Percentiles rank a stretch among this genome's conserved stretches.
Evolutionary conservation across 805 yeast species (phyloP).

Genomic region (Komagataella mondaviorum): DNA sequence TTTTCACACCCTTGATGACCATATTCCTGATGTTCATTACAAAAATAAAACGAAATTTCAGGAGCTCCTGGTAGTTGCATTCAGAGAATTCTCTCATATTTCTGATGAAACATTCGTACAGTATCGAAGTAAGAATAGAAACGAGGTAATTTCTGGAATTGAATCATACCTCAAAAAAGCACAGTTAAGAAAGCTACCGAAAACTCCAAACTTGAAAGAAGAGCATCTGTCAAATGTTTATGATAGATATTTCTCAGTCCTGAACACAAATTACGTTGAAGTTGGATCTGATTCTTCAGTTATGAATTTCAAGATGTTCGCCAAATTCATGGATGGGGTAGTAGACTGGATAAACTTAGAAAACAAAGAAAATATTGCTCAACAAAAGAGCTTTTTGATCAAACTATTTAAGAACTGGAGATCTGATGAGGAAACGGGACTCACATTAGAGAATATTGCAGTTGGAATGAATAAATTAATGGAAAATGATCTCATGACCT

Average conservation of each 20-base stretch:
- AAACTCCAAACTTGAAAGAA: constrained; percentile 43
- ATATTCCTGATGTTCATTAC: constrained; percentile 57
- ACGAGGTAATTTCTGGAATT: constrained; percentile 71
- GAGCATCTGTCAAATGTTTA: constrained; percentile 60
- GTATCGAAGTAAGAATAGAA: constrained; percentile 58
- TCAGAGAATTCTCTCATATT: constrained; percentile 75
- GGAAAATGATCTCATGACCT: constrained; percentile 64
- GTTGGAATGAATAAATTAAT: constrained; percentile 58
- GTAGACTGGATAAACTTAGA: constrained; percentile 58
- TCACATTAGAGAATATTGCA: constrained; percentile 58
- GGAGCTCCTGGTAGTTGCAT: constrained; percentile 80
- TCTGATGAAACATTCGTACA: constrained; percentile 62
- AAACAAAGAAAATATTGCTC: constrained; percentile 18
- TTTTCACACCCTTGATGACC: constrained; percentile 62
- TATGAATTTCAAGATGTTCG: constrained; percentile 65
- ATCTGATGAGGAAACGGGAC: constrained; percentile 31
- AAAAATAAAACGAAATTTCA: constrained; percentile 74
- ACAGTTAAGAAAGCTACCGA: constrained; percentile 76
- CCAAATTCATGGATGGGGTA: constrained; percentile 61
- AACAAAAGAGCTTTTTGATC: constrained; percentile 29
- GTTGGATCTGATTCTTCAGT: constrained; percentile 33
- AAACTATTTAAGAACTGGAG: constrained; percentile 60
- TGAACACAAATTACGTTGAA: constrained; percentile 48
- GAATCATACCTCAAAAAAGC: constrained; percentile 87
- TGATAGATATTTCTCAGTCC: constrained; percentile 70